phyloP scores from a whole-genome alignment of 1,139 yeast genomes.

The Geotrichum bryndzae region DNA sequence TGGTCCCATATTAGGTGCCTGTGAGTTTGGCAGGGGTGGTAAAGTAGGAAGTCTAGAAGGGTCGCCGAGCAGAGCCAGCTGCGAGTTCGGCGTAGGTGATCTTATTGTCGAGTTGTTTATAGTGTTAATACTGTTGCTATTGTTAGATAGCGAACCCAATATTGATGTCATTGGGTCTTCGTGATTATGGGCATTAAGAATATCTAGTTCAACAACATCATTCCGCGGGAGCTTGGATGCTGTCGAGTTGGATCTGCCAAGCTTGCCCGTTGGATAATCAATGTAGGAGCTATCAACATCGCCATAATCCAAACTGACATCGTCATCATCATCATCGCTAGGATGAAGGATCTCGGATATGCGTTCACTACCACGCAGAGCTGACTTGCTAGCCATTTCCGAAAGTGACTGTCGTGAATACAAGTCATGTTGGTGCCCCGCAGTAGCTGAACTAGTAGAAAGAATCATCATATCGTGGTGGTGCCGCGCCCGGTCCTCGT shows the following conservation, averaged over 20 bases:
- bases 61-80: constrained; percentile 11
- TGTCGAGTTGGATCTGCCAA: constrained; percentile 7
- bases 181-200: background rate
- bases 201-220: constrained; percentile 11
- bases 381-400: constrained; percentile 2
- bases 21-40: constrained; percentile 9
- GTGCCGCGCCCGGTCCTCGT: constrained; percentile 13
- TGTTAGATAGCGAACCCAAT: background rate
- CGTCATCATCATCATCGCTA: constrained; percentile 12
- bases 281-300: constrained; percentile 1
- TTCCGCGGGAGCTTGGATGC: background rate
- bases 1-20: background rate
- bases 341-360: constrained; percentile 7
- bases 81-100: constrained; percentile 7
- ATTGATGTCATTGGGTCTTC: background rate
- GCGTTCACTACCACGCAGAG: constrained; percentile 7
- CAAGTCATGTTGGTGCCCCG: background rate
- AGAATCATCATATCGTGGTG: constrained; percentile 11
- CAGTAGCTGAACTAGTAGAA: background rate
- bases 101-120: background rate
- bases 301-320: constrained; percentile 2
- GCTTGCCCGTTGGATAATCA: constrained; percentile 3
- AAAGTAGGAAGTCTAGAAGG: constrained; percentile 5
- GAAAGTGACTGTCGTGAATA: constrained; percentile 4
- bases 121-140: background rate